These are phyloP conservation scores for Starmerella etchellsii DNA, from an alignment of 805 yeast species.

Conservation along the genomic window DNA sequence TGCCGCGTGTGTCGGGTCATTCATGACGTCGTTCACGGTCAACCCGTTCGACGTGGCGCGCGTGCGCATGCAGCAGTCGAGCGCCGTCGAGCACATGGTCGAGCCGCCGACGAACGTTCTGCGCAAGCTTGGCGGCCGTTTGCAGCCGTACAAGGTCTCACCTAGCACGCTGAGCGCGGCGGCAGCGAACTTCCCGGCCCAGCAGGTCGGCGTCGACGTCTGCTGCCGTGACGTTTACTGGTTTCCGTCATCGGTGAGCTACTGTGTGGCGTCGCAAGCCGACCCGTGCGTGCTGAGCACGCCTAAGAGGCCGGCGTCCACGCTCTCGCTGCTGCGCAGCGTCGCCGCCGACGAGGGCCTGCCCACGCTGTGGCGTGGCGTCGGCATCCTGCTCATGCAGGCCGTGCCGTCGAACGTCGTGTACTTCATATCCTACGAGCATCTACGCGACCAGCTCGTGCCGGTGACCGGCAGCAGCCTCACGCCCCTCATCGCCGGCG, in stretches of 20 bases:
- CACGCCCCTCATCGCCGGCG: conserved; percentile 78
- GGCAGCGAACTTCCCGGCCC: neutral
- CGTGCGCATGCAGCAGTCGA: conserved; percentile 32
- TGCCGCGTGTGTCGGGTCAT: conserved; percentile 33
- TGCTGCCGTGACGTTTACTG: conserved; percentile 31
- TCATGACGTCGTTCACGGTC: conserved; percentile 30
- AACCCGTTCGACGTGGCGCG: conserved; percentile 35
- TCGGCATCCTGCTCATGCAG: conserved; percentile 67
- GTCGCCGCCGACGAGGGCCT: conserved; percentile 66
- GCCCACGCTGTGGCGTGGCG: conserved; percentile 75
- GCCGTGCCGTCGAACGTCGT: conserved; percentile 88
- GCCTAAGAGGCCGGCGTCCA: conserved; percentile 21
- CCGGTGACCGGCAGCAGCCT: conserved; percentile 27
- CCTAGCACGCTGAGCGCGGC: neutral
- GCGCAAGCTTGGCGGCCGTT: neutral
- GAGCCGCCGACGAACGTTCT: neutral
- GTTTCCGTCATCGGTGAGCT: conserved; percentile 28
- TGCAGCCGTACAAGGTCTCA: neutral
- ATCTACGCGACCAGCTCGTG: conserved; percentile 64
- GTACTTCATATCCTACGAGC: conserved; percentile 88
- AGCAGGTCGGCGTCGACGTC: conserved; percentile 27
- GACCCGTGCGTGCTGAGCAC: conserved; percentile 9
- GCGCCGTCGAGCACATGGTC: conserved; percentile 16
- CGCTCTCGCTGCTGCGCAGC: conserved; percentile 56
- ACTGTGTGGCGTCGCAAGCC: conserved; percentile 27